Base-by-base conservation (phyloP, 2,329 filamentous ascomycete genomes). In the Thielaviopsis populi region DNA sequence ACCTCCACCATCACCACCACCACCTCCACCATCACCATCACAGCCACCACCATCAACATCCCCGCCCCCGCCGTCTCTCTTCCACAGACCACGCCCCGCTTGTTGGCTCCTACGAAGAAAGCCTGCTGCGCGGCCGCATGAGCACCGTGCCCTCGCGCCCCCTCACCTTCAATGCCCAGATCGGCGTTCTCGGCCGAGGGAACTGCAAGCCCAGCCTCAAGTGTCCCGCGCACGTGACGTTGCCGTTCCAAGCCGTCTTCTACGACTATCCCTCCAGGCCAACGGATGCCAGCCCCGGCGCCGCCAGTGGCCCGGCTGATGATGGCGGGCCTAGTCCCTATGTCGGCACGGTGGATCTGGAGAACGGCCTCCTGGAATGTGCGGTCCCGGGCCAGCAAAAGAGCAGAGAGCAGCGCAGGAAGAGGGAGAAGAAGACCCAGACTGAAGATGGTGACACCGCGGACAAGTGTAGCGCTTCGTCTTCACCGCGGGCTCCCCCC, bases 51-150 rank as follows among this genome's bases (percentile, higher is more conserved):
- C 6, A 87, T 22, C 85, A 78, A 75, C 33, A 75, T 79, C 0
- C 77, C 82, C 62, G 83, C 86, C 0, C 48, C 81, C 88, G 63
- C 82, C 88, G 63, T 91, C 89, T 17, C 75, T 95, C 33, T 86
- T 83, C 11, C 5, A 37, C 53, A 37, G 88, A 92, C 64, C 90
- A 95, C 73, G 91, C 92, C 8, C 91, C 91, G 2, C 95, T 99
- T 88, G 92, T 97, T 1, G 94, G 94, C 1, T 96, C 92, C 1
- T 99, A 96, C 69, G 94, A 99, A 74, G 94, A 99, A 75, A 96
- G 91, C 33, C 96, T 99, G 66, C 77, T 99, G 1, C 85, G 90
- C 58, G 94, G 94, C 46, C 84, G 94, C 67, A 99, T 99, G 94
- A 97, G 94, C 33, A 96, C 91, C 1, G 94, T 86, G 1, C 92